Evolutionary conservation across 1,284 basidiomycete genomes (phyloP), one percentile per base, ranked within the genome.

Genomic region (Apiotrichum siamense): DNA sequence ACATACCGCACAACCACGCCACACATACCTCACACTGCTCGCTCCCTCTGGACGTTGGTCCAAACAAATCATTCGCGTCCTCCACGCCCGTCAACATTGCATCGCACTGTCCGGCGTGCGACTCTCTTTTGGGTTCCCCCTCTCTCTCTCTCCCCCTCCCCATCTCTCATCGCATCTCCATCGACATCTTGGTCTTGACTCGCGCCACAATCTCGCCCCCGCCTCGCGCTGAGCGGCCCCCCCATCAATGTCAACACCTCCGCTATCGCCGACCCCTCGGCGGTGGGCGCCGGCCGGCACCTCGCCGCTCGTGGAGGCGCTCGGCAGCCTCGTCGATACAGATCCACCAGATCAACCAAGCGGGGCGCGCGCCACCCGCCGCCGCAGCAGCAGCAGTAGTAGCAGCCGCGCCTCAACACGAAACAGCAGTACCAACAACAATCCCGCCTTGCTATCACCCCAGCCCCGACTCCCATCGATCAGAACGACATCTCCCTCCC

Each of bases 401-500:
- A 13, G 23, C 37, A 38, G 37, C 18, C 35, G 35, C 10, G 6
- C 10, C 35, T 4, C 39, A 27, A 59, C 24, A 53, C 24, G 23
- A 12, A 35, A 35, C 18, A 12, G n/a, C 33, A 35, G n/a, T n/a
- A 35, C 11, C 11, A 35, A n/a, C 33, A 35, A n/a, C n/a, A 13
- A 35, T 7, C 54, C 25, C 47, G 59, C 27, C 53, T 53, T 42
- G 46, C 61, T 49, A 37, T 54, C 37, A 36, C 47, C 23, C 45
- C 64, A 36, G 23, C 35, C 3, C 38, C 44, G 3, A 7, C 20
- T 50, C 21, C 45, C 54, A 42, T 60, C 63, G 12, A 68, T 69
- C 26, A 52, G 55, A 20, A 69, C 67, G 7, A 68, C 61, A 20
- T 69, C 69, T 9, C 66, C 69, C 26, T 68, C 67, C 13, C 69